A percentile compares a stretch with the other conserved stretches of the same genome.
Conservation (phyloP, 192 early-diverging fungal species). For the Coemansia erecta region DNA sequence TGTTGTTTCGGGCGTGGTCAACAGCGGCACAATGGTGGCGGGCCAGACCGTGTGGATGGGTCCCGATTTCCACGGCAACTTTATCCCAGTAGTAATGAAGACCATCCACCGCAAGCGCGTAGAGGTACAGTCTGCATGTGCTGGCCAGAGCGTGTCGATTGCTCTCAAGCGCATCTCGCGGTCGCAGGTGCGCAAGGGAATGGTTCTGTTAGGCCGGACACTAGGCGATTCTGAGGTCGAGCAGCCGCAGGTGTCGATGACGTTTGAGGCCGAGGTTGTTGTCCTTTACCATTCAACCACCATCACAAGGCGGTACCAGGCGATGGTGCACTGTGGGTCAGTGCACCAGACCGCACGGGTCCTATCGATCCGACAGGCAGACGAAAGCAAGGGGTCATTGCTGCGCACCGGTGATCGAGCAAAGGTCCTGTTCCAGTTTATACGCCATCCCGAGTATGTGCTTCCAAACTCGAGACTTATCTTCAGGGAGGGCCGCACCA, state of each 20-base stretch:
- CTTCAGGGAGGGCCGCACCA: constrained; percentile 81
- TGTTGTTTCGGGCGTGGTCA: constrained; percentile 81
- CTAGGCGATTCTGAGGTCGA: background rate
- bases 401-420: constrained; percentile 88
- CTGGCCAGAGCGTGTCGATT: constrained; percentile 84
- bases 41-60: constrained; percentile 83
- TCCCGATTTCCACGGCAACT: constrained; percentile 81
- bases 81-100: constrained; percentile 73
- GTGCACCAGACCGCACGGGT: constrained; percentile 87
- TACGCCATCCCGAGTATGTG: constrained; percentile 72
- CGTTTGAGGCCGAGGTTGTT: constrained; percentile 91
- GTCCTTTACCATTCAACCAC: constrained; percentile 91
- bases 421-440: constrained; percentile 74
- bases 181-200: constrained; percentile 72
- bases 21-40: constrained; percentile 68
- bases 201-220: constrained; percentile 36
- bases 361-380: constrained; percentile 46
- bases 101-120: constrained; percentile 88
- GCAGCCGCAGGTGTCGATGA: constrained; percentile 37
- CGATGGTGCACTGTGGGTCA: constrained; percentile 90
- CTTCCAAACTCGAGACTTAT: constrained; percentile 60
- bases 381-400: constrained; percentile 29
- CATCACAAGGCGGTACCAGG: constrained; percentile 86
- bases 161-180: constrained; percentile 84
- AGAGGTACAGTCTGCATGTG: constrained; percentile 68